phyloP scores from a whole-genome alignment of 2,329 filamentous ascomycete species.

The Calonectria honghensis region DNA sequence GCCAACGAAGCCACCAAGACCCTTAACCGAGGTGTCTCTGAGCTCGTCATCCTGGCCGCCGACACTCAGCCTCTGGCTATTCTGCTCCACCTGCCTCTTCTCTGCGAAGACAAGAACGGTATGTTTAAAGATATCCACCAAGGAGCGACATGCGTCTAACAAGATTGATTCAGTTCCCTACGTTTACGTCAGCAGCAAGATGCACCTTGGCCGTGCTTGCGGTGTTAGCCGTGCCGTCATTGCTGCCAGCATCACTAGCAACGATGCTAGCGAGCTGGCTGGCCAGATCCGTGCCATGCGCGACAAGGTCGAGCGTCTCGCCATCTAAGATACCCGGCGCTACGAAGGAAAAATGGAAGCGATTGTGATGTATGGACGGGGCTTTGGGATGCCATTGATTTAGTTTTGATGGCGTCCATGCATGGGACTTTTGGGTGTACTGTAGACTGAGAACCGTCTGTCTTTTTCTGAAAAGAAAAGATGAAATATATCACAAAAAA shows the following conservation, averaged over 20 bases:
- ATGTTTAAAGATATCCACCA: conserved; percentile 29
- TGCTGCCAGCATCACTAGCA: conserved; percentile 90
- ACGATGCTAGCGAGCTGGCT: conserved; percentile 91
- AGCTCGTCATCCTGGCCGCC: conserved; percentile 91
- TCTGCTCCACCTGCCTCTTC: conserved; percentile 89
- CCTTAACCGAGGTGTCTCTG: conserved; percentile 91
- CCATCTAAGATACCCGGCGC: conserved; percentile 79
- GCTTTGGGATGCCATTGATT: conserved; percentile 34
- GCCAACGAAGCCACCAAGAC: conserved; percentile 85
- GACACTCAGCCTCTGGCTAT: conserved; percentile 93
- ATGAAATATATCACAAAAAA: conserved; percentile 48
- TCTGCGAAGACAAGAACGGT: conserved; percentile 86
- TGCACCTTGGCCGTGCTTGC: conserved; percentile 90
- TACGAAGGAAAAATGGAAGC: conserved; percentile 42
- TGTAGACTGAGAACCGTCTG: conserved; percentile 43
- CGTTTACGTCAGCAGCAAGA: conserved; percentile 85
- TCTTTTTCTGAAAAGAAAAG: conserved; percentile 39
- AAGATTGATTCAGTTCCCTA: conserved; percentile 64
- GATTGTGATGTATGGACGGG: conserved; percentile 25
- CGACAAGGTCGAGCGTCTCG: conserved; percentile 96
- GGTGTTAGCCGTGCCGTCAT: conserved; percentile 94
- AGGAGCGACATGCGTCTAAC: conserved; percentile 42
- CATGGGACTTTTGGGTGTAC: conserved; percentile 42
- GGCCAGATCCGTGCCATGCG: conserved; percentile 91
- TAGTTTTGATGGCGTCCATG: conserved; percentile 39